Evolutionary conservation across 1,139 yeast genomes (phyloP), one percentile per base, ranked within the genome.

Genomic region (Candida frijolesensis): DNA sequence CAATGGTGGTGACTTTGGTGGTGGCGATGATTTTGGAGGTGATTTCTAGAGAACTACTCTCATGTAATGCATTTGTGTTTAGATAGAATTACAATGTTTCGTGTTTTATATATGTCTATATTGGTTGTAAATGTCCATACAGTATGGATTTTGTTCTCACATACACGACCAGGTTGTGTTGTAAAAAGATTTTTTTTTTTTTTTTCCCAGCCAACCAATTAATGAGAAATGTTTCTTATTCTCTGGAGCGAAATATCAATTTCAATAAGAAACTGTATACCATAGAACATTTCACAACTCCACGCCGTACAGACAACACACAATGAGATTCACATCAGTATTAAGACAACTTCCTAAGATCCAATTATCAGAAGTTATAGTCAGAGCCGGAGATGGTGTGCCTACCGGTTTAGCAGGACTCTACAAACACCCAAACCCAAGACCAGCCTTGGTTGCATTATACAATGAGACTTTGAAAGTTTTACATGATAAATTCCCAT

Each of bases 371-470:
- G 48, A 4, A 76, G 84, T 87, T 39, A 76, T 87, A 56, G 80
- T 87, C 54, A 83, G 78, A 63, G 75, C 90, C n/a, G 82, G 83
- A 5, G 71, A 77, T 44, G 94, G 94, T 10, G 76, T 79, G 57
- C 88, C 94, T 38, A 89, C 96, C 37, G 96, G 96, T 59, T 64
- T 89, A 54, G 80, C 96, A 7, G 96, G 96, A 1, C 67, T 89
- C 54, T 78, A 74, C 65, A 87, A 85, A 64, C 96, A 89, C 65
- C 96, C 96, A 51, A 80, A 86, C 66, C 96, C 96, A 51, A 82
- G 90, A 67, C 94, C 95, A 2, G 89, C 92, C 3, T 77, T 89
- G 60, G 72, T 84, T 52, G 80, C 87, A 48, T 75, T 89, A 45
- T 89, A 89, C 72, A 80, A 80, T 57, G 82, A 86, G 52, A 89